Evolutionary conservation across 176 grass and related monocot species (phyloP), one percentile per base, ranked within the genome.

Genomic region (Neostapfia colusana): DNA sequence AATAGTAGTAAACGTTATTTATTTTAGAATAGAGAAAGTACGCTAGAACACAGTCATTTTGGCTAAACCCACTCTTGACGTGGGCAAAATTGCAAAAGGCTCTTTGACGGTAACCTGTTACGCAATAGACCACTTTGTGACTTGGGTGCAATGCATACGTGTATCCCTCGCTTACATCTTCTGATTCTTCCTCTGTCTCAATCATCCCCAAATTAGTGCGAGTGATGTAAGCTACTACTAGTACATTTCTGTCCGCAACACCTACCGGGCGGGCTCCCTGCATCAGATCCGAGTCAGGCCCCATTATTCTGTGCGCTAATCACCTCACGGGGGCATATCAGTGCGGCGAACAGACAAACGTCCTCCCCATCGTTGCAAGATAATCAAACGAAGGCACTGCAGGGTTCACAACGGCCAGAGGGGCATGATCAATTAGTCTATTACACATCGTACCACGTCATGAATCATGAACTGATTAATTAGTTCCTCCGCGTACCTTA

Each of bases 271-370:
- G 14, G 37, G 46, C n/a, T 16, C 8, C 17, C 69, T 79, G 69
- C 76, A 75, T 88, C 81, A 80, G 76, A 80, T 80, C 86, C 86
- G 28, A 84, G 81, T 84, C 81, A 84, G 70, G 64, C 70, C 4
- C 55, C 39, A 10, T 5, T 6, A 37, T 79, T 53, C 58, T 57
- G 26, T 70, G 56, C 84, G 75, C 69, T 63, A 69, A 84, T 55
- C 25, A 54, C 46, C 71, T 51, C 40, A 11, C 65, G 15, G 55
- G 23, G n/a, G 18, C 71, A 20, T 44, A 69, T 17, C 23, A 75
- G 69, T 28, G 63, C 76, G 4, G 70, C 65, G 37, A 56, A 63
- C 70, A 20, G 63, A 84, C 81, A 79, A 28, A 37, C 38, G 18
- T 80, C 70, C 38, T 42, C 63, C 0, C 10, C 57, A 88, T 88